phyloP scores from a whole-genome alignment of 163 green algal genomes.

The Chlamydomonas reinhardtii region DNA sequence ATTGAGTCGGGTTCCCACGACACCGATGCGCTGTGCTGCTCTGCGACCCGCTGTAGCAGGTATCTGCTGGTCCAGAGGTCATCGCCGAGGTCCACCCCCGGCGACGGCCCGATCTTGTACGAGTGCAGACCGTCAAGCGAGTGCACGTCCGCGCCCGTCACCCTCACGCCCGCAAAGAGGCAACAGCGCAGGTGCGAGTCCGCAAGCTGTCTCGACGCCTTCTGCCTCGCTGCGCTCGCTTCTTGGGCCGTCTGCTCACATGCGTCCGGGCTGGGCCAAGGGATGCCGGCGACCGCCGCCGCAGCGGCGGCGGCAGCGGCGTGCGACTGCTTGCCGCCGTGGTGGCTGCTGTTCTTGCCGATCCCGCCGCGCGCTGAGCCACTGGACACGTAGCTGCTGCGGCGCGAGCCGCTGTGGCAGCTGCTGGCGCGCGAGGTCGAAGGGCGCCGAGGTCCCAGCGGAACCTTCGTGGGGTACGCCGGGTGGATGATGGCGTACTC shows the following conservation, averaged over 20 bases:
- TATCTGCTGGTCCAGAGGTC: constrained; percentile 70
- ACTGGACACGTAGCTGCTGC: constrained; percentile 6
- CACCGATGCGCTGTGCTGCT: constrained; percentile 50
- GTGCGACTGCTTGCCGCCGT: neutral
- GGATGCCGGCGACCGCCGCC: neutral
- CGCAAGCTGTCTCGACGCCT: constrained; percentile 33
- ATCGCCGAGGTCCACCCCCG: constrained; percentile 64
- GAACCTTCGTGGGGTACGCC: constrained; percentile 18
- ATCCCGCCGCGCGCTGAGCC: neutral
- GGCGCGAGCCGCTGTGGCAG: constrained; percentile 1
- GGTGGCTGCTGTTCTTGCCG: constrained; percentile 6
- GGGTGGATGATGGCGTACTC: constrained; percentile 47
- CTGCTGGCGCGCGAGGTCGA: constrained; percentile 5
- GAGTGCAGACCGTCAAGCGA: constrained; percentile 48
- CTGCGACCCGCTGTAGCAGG: constrained; percentile 60
- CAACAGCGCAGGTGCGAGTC: constrained; percentile 64
- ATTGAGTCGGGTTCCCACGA: constrained; percentile 49
- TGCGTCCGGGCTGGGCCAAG: neutral
- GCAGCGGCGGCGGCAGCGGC: too few species aligned
- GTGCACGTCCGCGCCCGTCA: constrained; percentile 46
- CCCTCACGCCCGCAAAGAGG: constrained; percentile 57
- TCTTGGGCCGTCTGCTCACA: neutral
- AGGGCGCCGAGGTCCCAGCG: constrained; percentile 5
- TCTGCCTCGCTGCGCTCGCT: neutral
- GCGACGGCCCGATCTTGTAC: constrained; percentile 69